phyloP scores from a whole-genome alignment of 768 basidiomycete genomes.

The Melanogaster broomeanus region DNA sequence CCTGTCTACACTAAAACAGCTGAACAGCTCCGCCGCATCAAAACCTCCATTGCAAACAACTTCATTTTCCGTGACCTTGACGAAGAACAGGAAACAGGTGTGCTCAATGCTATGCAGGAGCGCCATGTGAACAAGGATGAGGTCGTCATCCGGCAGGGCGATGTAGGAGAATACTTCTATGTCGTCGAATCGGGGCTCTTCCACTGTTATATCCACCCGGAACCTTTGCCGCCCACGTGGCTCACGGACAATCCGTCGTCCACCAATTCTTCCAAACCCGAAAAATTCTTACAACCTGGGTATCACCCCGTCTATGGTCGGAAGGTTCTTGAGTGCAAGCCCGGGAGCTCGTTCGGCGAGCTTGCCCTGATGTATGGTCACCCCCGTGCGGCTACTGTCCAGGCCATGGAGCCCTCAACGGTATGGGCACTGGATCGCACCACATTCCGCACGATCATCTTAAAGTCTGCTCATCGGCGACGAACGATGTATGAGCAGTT shows the following conservation, averaged over 20 bases:
- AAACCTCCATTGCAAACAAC: constrained; percentile 81
- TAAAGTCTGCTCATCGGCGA: constrained; percentile 88
- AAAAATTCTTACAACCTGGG: constrained; percentile 62
- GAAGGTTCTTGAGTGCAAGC: constrained; percentile 81
- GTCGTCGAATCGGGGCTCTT: constrained; percentile 90
- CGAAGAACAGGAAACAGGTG: constrained; percentile 92
- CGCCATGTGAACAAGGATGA: constrained; percentile 67
- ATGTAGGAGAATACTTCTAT: constrained; percentile 97
- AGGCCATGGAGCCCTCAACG: constrained; percentile 79
- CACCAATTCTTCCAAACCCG: constrained; percentile 39
- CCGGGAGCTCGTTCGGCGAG: constrained; percentile 92
- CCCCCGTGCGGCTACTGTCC: constrained; percentile 91
- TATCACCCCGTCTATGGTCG: constrained; percentile 74
- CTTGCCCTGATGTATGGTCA: constrained; percentile 98
- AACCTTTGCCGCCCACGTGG: constrained; percentile 64
- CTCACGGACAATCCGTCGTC: constrained; percentile 43
- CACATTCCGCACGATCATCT: constrained; percentile 96
- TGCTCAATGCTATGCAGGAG: constrained; percentile 95
- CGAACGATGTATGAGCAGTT: constrained; percentile 97
- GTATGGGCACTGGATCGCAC: constrained; percentile 97
- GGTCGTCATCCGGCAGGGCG: constrained; percentile 96
- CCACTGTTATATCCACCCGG: constrained; percentile 77
- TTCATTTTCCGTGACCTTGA: constrained; percentile 97
- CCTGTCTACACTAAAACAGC: constrained; percentile 78
- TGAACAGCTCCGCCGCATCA: constrained; percentile 87